Conservation (phyloP, 108 stramenopile genomes). For the Nitzschia palea region DNA sequence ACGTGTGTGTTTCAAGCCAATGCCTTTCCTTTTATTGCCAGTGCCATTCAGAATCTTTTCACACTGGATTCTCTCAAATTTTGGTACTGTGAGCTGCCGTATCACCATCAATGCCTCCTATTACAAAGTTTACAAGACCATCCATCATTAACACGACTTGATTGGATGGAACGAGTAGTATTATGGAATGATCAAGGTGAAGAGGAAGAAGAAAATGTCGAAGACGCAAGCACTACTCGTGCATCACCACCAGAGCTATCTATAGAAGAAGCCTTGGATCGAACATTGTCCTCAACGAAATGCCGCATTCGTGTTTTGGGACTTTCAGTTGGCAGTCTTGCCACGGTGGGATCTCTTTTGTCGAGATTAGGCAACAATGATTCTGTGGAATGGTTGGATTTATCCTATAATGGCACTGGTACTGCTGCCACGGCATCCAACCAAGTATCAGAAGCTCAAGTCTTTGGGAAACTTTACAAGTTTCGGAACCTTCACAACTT, state of each 20-base stretch:
- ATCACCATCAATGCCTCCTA: not conserved
- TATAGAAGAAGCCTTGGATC: not conserved
- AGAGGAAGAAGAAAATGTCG: not conserved
- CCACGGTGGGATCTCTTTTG: not conserved
- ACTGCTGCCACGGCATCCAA: not conserved
- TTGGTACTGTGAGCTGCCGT: not conserved
- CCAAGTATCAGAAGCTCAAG: not conserved
- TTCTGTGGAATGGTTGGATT: not conserved
- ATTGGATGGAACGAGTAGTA: not conserved
- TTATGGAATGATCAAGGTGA: not conserved
- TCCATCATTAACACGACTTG: not conserved
- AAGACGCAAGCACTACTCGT: too few relatives aligned
- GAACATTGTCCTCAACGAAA: not conserved
- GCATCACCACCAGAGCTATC: not conserved
- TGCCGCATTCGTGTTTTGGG: not conserved
- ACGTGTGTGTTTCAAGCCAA: not conserved
- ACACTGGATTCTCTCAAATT: not conserved
- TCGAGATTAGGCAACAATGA: not conserved
- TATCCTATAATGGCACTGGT: not conserved
- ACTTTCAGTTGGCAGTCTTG: not conserved
- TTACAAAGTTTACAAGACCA: not conserved
- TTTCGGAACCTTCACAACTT: not conserved
- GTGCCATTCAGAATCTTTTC: not conserved
- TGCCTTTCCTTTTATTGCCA: not conserved
- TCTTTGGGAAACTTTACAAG: constrained; percentile 1